Percentiles rank a stretch among this genome's conserved stretches.
Evolutionary conservation across 495 filamentous ascomycete species (phyloP).

Genomic region (Penicillium riverlandense): DNA sequence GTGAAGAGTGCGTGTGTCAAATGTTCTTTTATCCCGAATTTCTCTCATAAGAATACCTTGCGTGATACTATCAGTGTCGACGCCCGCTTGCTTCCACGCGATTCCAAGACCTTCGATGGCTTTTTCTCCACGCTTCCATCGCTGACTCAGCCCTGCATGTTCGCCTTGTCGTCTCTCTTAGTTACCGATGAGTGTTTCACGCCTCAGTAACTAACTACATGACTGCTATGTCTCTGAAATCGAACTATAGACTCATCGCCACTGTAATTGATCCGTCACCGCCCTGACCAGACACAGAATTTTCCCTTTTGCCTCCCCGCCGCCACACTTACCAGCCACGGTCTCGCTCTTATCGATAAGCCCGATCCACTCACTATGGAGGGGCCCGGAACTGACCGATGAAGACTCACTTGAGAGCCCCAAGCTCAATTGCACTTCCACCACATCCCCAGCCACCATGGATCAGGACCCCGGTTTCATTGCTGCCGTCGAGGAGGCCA

Average conservation of each 20-base stretch:
- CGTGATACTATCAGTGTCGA: conserved; percentile 16
- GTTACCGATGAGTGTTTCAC: no score
- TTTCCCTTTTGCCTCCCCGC: no score
- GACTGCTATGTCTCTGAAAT: no score
- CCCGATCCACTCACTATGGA: no score
- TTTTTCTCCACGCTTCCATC: conserved; percentile 20
- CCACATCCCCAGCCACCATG: conserved; percentile 18
- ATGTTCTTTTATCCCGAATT: conserved; percentile 1
- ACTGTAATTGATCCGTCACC: no score
- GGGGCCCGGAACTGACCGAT: no score
- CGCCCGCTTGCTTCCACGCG: conserved; percentile 26
- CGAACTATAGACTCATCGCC: no score
- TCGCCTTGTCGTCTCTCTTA: no score
- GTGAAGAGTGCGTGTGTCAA: neutral
- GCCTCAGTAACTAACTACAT: no score
- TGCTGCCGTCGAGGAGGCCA: conserved; percentile 72
- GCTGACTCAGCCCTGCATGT: conserved; percentile 4
- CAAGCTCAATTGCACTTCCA: neutral
- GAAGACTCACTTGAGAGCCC: no score
- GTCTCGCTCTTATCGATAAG: neutral
- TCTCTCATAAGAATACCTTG: no score
- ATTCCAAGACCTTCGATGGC: conserved; percentile 30
- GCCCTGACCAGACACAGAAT: no score
- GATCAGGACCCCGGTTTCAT: conserved; percentile 43
- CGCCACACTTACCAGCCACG: neutral